A percentile compares a stretch with the other conserved stretches of the same genome.
Evolutionary conservation across 2,329 filamentous ascomycete genomes (phyloP).

Genomic region (Myriosclerotinia scirpicola): DNA sequence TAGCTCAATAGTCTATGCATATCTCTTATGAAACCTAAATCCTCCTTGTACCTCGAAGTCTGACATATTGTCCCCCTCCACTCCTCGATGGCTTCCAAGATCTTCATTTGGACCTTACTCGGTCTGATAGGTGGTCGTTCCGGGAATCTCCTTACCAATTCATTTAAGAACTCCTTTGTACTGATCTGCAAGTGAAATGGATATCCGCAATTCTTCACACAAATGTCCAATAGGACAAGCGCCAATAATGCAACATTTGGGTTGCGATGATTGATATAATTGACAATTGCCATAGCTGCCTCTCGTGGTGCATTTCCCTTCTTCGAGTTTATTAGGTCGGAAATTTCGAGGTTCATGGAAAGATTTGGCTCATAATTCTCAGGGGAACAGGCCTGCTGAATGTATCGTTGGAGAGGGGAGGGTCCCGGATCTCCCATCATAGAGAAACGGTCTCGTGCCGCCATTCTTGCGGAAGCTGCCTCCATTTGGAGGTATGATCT

Average conservation of each 20-base stretch:
- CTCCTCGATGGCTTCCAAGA: constrained; percentile 95
- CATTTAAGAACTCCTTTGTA: constrained; percentile 98
- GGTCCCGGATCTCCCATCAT: constrained; percentile 75
- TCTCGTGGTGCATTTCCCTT: constrained; percentile 95
- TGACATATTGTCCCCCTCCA: constrained; percentile 98
- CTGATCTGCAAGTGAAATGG: constrained; percentile 98
- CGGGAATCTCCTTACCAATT: constrained; percentile 92
- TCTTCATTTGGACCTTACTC: constrained; percentile 84
- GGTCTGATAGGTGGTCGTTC: constrained; percentile 86
- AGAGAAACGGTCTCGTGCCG: constrained; percentile 89
- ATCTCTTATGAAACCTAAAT: constrained; percentile 91
- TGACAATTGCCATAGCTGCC: constrained; percentile 88
- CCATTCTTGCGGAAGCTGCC: constrained; percentile 92
- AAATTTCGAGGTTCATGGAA: constrained; percentile 91
- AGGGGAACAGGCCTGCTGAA: constrained; percentile 93
- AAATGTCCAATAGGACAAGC: constrained; percentile 91
- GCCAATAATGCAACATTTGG: constrained; percentile 91
- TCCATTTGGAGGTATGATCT: constrained; percentile 62
- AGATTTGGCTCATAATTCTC: constrained; percentile 98
- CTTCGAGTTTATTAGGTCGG: constrained; percentile 95
- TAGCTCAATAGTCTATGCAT: constrained; percentile 96
- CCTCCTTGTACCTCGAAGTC: constrained; percentile 95
- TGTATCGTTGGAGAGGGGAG: constrained; percentile 90
- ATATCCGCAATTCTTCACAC: constrained; percentile 99
- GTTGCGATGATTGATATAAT: constrained; percentile 95